Evolutionary conservation across 176 grass and related monocot species (phyloP).

Genomic region (Eragrostis curvula): DNA sequence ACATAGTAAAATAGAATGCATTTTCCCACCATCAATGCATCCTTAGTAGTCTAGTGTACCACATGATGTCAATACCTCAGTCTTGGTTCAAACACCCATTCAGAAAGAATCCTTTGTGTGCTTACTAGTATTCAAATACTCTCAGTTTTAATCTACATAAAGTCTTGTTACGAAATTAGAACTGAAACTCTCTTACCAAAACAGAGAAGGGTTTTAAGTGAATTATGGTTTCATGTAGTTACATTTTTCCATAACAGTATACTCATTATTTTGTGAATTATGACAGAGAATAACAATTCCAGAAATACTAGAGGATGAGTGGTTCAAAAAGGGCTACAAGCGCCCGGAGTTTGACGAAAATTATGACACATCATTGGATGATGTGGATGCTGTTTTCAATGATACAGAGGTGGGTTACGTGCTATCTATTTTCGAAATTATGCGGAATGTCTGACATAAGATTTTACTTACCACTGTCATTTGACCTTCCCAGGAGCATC

Average conservation of each 20-base stretch:
- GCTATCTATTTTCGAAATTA: background rate
- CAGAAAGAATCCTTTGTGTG: background rate
- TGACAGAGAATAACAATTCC: conserved; percentile 82
- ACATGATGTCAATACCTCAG: no score
- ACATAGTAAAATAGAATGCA: conserved; percentile 9
- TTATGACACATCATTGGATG: conserved; percentile 76
- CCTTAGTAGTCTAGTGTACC: no score
- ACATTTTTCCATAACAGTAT: background rate
- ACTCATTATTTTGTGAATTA: conserved; percentile 21
- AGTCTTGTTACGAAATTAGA: background rate
- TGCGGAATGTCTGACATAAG: background rate
- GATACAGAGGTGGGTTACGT: conserved; percentile 80
- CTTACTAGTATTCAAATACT: no score
- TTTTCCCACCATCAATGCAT: conserved; percentile 4
- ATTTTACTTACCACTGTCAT: conserved; percentile 12
- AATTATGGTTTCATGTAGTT: background rate
- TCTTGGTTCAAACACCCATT: background rate
- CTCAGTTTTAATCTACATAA: no score
- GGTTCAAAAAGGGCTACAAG: conserved; percentile 91
- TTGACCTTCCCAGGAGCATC: conserved; percentile 58
- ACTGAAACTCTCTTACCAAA: background rate
- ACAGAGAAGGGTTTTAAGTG: background rate
- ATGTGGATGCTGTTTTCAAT: conserved; percentile 90
- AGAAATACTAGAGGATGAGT: conserved; percentile 93
- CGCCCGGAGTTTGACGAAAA: conserved; percentile 75